These are phyloP conservation scores for Neolecta irregularis DNA, from an alignment of 1,139 yeast genomes.

Conservation along the genomic window DNA sequence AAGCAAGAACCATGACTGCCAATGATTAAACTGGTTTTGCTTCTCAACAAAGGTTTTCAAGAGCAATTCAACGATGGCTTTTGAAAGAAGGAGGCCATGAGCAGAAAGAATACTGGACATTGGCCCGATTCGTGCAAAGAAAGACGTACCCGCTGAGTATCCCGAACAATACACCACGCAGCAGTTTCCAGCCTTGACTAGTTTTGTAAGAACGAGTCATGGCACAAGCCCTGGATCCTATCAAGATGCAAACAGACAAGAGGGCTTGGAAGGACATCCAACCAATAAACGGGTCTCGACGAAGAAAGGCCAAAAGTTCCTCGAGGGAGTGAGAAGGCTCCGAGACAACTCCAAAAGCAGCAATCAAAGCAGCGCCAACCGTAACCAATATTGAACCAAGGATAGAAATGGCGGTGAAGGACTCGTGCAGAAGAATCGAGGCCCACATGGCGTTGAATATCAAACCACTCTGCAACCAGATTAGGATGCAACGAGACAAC, in stretches of 20 bases:
- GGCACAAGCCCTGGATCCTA: conserved; percentile 19
- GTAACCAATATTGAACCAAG: conserved; percentile 56
- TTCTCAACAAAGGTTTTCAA: conserved; percentile 23
- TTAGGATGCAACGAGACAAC: not conserved
- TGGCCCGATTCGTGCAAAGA: too few relatives aligned
- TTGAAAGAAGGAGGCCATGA: conserved; percentile 71
- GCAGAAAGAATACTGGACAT: conserved; percentile 72
- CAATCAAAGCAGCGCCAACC: conserved; percentile 66
- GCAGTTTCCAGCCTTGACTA: conserved; percentile 22
- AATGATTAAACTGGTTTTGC: conserved; percentile 22
- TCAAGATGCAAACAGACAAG: conserved; percentile 19
- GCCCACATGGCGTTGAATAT: conserved; percentile 76
- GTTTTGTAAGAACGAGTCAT: conserved; percentile 15
- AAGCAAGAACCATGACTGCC: conserved; percentile 37
- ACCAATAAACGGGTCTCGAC: conserved; percentile 27
- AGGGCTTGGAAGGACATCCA: conserved; percentile 31
- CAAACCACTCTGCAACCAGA: conserved; percentile 48
- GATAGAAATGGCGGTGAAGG: conserved; percentile 42
- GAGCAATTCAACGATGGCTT: conserved; percentile 60
- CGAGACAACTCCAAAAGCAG: conserved; percentile 48
- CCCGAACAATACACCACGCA: conserved; percentile 33
- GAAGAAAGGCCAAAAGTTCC: conserved; percentile 32
- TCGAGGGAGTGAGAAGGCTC: conserved; percentile 38
- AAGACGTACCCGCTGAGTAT: too few relatives aligned
- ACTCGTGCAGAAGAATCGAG: conserved; percentile 49